phyloP scores from a whole-genome alignment of 257 asterid species.

The Mitragyna speciosa region DNA sequence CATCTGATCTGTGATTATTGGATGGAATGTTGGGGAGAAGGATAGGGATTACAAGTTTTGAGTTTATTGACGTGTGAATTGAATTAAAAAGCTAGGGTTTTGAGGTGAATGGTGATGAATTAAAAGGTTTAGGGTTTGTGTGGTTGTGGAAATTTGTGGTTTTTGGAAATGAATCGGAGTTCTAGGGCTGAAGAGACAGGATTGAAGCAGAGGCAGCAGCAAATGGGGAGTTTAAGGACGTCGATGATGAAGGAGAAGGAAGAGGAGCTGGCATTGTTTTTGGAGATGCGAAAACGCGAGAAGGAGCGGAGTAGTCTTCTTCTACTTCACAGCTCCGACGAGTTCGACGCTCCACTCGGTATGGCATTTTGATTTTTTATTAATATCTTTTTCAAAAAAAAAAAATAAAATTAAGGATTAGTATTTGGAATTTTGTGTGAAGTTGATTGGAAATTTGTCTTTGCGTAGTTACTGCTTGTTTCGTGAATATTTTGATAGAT shows the following conservation, averaged over 20 bases:
- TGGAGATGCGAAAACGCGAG: constrained; percentile 89
- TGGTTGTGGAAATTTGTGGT: constrained; percentile 7
- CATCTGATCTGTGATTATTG: constrained; percentile 42
- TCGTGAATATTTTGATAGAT: constrained; percentile 35
- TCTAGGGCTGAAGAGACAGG: constrained; percentile 50
- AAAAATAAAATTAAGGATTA: background rate
- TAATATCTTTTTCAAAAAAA: background rate
- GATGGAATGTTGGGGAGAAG: background rate
- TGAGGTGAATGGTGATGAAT: constrained; percentile 28
- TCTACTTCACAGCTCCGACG: constrained; percentile 69
- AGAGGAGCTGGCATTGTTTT: constrained; percentile 83
- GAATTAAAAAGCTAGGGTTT: constrained; percentile 42
- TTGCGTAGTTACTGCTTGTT: constrained; percentile 20
- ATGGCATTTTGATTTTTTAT: constrained; percentile 3
- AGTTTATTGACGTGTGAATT: constrained; percentile 10
- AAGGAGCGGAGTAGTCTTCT: constrained; percentile 68
- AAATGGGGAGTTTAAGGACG: constrained; percentile 61
- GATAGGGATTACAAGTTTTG: constrained; percentile 12
- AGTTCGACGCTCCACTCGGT: constrained; percentile 80
- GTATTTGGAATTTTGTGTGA: constrained; percentile 3
- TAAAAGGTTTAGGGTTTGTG: constrained; percentile 26
- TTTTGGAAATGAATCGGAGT: constrained; percentile 72
- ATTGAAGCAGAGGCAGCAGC: constrained; percentile 15
- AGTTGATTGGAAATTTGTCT: constrained; percentile 24
- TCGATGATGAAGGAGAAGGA: constrained; percentile 60